phyloP scores from a whole-genome alignment of 2,329 filamentous ascomycete genomes.

The Aspergillus pseudotamarii region DNA sequence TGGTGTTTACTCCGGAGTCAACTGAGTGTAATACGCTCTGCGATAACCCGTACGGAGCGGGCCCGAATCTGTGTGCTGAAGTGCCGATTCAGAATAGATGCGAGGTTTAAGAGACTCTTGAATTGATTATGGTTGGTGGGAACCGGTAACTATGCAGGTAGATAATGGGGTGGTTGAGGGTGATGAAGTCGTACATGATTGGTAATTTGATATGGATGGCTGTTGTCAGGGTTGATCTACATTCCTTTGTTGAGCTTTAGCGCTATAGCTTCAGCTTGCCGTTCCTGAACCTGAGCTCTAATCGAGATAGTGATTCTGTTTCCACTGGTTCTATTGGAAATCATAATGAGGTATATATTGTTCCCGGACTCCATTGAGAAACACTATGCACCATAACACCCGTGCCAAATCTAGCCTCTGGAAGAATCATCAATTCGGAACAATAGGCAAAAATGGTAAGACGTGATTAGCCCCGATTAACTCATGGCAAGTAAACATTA shows the following conservation, averaged over 20 bases:
- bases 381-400: slow-evolving; percentile 8
- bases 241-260: neutral
- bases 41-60: slow-evolving; percentile 33
- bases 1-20: slow-evolving; percentile 41
- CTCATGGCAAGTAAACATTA: slow-evolving; percentile 10
- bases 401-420: slow-evolving; percentile 6
- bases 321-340: neutral
- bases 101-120: slow-evolving; percentile 22
- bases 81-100: slow-evolving; percentile 35
- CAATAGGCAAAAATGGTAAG: neutral
- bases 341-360: slow-evolving; percentile 4
- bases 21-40: slow-evolving; percentile 42
- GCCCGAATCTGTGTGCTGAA: slow-evolving; percentile 39
- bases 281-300: neutral
- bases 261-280: neutral
- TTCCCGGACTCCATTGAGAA: slow-evolving; percentile 8
- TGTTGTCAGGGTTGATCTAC: neutral
- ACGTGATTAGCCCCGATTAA: neutral
- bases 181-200: neutral
- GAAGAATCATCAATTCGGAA: neutral
- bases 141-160: neutral
- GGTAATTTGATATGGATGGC: neutral
- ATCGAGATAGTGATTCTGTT: neutral
- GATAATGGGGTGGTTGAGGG: neutral
- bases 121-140: neutral